phyloP scores from a whole-genome alignment of 208 protist genomes.

The Trichomonas gallinae region DNA sequence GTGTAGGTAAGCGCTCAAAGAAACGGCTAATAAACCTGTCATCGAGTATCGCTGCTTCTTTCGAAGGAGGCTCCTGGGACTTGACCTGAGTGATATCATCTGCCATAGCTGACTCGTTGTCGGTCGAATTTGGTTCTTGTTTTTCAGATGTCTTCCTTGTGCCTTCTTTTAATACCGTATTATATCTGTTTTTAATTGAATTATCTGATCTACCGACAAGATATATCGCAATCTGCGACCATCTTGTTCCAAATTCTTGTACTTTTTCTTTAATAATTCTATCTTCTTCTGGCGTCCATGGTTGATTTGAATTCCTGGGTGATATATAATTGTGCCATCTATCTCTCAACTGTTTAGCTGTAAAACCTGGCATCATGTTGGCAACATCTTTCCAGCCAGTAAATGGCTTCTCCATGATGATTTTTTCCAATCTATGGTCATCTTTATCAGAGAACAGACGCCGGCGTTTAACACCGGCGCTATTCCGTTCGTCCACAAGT shows the following conservation, averaged over 20 bases:
- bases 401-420: not conserved
- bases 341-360: not conserved
- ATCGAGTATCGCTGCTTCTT: not conserved
- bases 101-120: not conserved
- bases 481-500: not conserved
- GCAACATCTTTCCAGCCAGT: not conserved
- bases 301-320: not conserved
- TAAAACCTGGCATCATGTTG: not conserved
- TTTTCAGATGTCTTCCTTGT: not conserved
- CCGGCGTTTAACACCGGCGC: not conserved
- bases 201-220: not conserved
- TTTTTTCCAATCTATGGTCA: not conserved
- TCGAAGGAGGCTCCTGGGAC: not conserved
- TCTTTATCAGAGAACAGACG: not conserved
- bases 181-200: not conserved
- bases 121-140: not conserved
- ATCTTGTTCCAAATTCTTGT: not conserved
- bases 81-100: not conserved
- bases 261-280: not conserved
- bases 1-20: not conserved
- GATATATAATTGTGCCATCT: not conserved
- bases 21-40: not conserved
- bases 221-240: not conserved
- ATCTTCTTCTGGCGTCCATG: not conserved
- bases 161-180: not conserved